These are phyloP conservation scores for Tieghemostelium lacteum DNA, from an alignment of 78 protist species.

Conservation along the genomic window DNA sequence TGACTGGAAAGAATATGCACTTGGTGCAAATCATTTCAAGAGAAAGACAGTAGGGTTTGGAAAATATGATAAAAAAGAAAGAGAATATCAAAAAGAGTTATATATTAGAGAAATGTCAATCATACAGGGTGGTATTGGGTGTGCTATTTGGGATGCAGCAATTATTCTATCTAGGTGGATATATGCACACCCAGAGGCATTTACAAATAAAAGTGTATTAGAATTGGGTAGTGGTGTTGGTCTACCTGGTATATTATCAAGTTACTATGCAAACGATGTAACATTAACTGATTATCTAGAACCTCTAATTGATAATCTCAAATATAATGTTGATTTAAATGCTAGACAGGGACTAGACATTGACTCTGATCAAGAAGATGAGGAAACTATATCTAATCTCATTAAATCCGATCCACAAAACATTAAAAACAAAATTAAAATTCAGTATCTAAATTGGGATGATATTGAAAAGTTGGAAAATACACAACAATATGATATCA, in stretches of 20 bases:
- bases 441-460: conserved; percentile 80
- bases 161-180: conserved; percentile 88
- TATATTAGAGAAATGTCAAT: conserved; percentile 88
- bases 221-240: conserved; percentile 91
- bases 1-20: conserved; percentile 89
- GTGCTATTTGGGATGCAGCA: conserved; percentile 95
- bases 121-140: conserved; percentile 89
- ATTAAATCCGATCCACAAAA: too few relatives aligned
- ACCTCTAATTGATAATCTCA: conserved; percentile 80
- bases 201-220: conserved; percentile 60
- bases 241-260: conserved; percentile 87
- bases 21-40: conserved; percentile 84
- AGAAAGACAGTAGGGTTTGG: conserved; percentile 92
- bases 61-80: conserved; percentile 84
- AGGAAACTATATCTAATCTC: not conserved
- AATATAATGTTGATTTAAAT: conserved; percentile 83
- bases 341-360: conserved; percentile 37
- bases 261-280: conserved; percentile 62
- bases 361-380: conserved; percentile 66
- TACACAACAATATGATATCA: conserved; percentile 61
- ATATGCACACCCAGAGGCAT: conserved; percentile 71
- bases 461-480: conserved; percentile 41
- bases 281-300: conserved; percentile 87
- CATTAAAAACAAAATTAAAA: conserved; percentile 1
- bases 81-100: conserved; percentile 84